Evolutionary conservation across 192 early-diverging fungal species (phyloP).

Genomic region (Coemansia sp.): DNA sequence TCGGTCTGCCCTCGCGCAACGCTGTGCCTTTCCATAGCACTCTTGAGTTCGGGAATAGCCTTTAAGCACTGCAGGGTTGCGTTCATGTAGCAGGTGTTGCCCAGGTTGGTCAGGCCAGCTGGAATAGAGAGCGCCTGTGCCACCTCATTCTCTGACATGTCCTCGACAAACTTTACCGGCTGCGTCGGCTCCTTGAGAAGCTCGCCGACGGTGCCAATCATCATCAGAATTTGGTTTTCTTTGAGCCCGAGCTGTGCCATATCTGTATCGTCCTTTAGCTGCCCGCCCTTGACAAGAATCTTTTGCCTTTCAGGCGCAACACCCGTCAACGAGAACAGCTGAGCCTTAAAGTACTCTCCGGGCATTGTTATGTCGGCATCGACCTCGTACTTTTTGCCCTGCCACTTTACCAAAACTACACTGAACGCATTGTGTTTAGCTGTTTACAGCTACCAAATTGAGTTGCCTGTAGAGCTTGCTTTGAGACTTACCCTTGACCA

Average conservation of each 20-base stretch:
- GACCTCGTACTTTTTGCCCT: conserved; percentile 80
- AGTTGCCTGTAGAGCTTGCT: not conserved
- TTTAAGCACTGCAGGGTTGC: conserved; percentile 92
- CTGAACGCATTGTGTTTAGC: not conserved
- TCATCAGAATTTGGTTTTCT: conserved; percentile 67
- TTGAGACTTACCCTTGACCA: conserved; percentile 35
- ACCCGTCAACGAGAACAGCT: conserved; percentile 86
- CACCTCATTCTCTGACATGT: conserved; percentile 86
- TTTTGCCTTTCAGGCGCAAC: conserved; percentile 93
- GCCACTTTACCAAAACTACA: conserved; percentile 87
- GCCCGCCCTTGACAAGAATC: conserved; percentile 90
- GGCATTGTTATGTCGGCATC: conserved; percentile 73
- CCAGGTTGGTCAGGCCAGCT: conserved; percentile 84
- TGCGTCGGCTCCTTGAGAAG: conserved; percentile 78
- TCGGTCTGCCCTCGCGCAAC: conserved; percentile 10
- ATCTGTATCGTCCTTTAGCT: conserved; percentile 85
- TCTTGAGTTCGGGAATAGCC: conserved; percentile 78
- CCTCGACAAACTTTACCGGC: conserved; percentile 80
- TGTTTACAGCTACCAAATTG: not conserved
- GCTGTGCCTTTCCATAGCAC: conserved; percentile 57
- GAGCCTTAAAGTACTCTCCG: conserved; percentile 79
- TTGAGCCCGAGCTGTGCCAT: conserved; percentile 74
- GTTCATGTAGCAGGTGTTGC: conserved; percentile 92
- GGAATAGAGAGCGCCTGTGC: conserved; percentile 89
- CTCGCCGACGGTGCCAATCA: conserved; percentile 97